Percentiles rank a stretch among this genome's conserved stretches.
phyloP scores from a whole-genome alignment of 1,284 basidiomycete genomes.

The Amylostereum areolatum region DNA sequence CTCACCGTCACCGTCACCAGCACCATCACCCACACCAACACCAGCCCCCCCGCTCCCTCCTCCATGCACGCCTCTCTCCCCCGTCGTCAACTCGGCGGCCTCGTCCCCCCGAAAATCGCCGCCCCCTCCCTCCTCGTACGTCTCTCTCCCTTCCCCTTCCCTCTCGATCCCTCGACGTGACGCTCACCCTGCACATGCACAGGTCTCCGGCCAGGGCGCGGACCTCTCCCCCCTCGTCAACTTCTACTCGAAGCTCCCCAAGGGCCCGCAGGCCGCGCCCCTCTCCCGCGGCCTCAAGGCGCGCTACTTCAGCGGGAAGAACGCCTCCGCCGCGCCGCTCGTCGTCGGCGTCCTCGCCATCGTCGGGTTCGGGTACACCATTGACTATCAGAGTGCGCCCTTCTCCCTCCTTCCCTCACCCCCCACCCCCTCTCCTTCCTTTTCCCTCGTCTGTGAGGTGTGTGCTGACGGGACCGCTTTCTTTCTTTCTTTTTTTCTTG shows the following conservation, averaged over 20 bases:
- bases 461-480: neutral
- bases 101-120: slow-evolving; percentile 94
- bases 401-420: slow-evolving; percentile 6
- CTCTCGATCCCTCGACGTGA: no score
- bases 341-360: slow-evolving; percentile 70
- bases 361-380: slow-evolving; percentile 81
- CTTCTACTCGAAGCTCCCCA: slow-evolving; percentile 93
- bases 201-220: slow-evolving; percentile 76
- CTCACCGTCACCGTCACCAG: slow-evolving; percentile 8
- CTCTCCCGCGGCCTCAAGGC: slow-evolving; percentile 69
- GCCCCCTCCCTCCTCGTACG: slow-evolving; percentile 83
- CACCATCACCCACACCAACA: slow-evolving; percentile 16
- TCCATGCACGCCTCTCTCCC: slow-evolving; percentile 78
- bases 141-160: no score
- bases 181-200: slow-evolving; percentile 4
- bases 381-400: slow-evolving; percentile 87
- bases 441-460: slow-evolving; percentile 5
- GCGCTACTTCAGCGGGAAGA: slow-evolving; percentile 79
- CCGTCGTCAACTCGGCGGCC: slow-evolving; percentile 74
- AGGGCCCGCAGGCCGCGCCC: slow-evolving; percentile 62
- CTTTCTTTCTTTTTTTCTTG: neutral
- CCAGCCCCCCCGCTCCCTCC: slow-evolving; percentile 15
- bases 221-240: slow-evolving; percentile 82
- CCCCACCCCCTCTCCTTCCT: slow-evolving; percentile 8
- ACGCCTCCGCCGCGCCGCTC: slow-evolving; percentile 74